Percentiles rank a stretch among this genome's conserved stretches.
Conservation (phyloP, 225 moss, liverwort and hornwort species). For the Climacium dendroides region DNA sequence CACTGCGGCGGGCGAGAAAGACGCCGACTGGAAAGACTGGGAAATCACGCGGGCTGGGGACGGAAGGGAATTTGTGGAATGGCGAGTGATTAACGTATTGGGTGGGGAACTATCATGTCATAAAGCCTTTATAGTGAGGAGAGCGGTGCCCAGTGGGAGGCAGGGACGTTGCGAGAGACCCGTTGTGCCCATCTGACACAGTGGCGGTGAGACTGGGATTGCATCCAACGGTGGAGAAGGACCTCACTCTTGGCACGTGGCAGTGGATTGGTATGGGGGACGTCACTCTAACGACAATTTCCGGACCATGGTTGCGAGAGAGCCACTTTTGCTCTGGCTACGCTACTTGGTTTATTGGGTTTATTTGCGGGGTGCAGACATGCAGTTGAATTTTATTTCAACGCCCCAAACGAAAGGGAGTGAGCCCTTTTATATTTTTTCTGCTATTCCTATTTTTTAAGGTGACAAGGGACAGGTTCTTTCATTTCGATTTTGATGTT, state of each 20-base stretch:
- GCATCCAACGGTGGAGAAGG: neutral
- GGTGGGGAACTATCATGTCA: neutral
- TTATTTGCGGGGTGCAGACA: too few relatives aligned
- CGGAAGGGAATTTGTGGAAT: neutral
- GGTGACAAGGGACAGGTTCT: neutral
- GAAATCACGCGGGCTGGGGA: neutral
- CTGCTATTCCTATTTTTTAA: too few relatives aligned
- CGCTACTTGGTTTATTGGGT: too few relatives aligned
- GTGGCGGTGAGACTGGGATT: neutral
- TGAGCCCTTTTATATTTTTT: too few relatives aligned
- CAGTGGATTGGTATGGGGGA: too few relatives aligned
- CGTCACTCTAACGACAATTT: neutral
- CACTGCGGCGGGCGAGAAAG: neutral
- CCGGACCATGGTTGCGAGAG: neutral
- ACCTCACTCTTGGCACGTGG: neutral
- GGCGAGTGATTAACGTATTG: neutral
- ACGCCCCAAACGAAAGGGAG: too few relatives aligned
- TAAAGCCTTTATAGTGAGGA: neutral
- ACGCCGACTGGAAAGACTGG: neutral
- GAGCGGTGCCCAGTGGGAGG: neutral
- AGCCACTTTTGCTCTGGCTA: neutral
- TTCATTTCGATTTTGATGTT: neutral
- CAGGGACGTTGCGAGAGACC: constrained; percentile 28
- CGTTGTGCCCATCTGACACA: constrained; percentile 7
- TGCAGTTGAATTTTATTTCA: neutral